A percentile compares a stretch with the other conserved stretches of the same genome.
These are phyloP conservation scores for Ilex asprella DNA, from an alignment of 257 asterid species.

Conservation along the genomic window DNA sequence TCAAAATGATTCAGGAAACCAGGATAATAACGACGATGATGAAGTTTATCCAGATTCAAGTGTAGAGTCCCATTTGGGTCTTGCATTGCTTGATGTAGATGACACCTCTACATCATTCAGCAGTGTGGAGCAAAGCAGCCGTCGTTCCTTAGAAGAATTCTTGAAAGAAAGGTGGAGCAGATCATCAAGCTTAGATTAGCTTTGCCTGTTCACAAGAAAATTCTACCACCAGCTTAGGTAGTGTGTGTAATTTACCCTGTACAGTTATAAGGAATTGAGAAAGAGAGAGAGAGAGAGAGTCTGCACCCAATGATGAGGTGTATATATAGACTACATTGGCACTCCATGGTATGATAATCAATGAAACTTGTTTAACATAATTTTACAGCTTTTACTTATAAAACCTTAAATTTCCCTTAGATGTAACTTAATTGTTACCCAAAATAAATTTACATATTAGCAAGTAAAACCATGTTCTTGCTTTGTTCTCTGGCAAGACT, in stretches of 20 bases:
- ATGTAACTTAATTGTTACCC: too few relatives aligned
- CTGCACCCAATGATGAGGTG: constrained; percentile 58
- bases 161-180: constrained; percentile 68
- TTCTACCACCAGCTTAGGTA: too few relatives aligned
- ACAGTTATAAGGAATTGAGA: constrained; percentile 12
- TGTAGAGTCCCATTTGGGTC: constrained; percentile 71
- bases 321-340: constrained; percentile 6
- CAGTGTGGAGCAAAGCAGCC: constrained; percentile 70
- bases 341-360: too few relatives aligned
- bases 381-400: too few relatives aligned
- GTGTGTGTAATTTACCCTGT: constrained; percentile 16
- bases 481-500: too few relatives aligned
- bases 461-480: too few relatives aligned
- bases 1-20: constrained; percentile 24
- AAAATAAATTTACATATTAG: too few relatives aligned
- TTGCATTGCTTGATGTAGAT: constrained; percentile 65
- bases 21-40: constrained; percentile 51
- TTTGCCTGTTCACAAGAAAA: constrained; percentile 1
- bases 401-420: too few relatives aligned
- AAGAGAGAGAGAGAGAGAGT: constrained; percentile 2
- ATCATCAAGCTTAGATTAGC: constrained; percentile 59
- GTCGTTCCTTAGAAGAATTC: constrained; percentile 64
- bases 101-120: constrained; percentile 56
- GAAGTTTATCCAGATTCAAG: constrained; percentile 87
- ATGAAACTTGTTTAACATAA: too few relatives aligned